Evolutionary conservation across 1,284 basidiomycete species (phyloP).

Genomic region (Lignosus rhinocerotis): DNA sequence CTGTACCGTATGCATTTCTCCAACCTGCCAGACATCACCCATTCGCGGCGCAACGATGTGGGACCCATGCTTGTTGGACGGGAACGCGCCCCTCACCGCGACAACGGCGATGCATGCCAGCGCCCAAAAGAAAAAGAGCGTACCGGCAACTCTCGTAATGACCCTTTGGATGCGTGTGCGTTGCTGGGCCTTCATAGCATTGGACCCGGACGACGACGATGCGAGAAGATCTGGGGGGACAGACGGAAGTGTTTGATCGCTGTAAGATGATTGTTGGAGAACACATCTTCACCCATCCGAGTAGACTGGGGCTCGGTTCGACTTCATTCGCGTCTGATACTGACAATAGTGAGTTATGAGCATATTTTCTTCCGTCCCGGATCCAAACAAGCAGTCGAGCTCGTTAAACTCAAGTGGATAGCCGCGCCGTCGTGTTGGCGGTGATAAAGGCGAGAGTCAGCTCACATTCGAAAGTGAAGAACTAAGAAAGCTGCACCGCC

Average conservation of each 20-base stretch:
- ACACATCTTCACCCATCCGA: neutral
- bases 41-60: slow-evolving; percentile 14
- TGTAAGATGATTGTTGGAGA: neutral
- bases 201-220: neutral
- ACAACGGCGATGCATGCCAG: slow-evolving; percentile 13
- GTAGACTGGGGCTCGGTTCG: neutral
- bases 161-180: slow-evolving; percentile 9
- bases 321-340: neutral
- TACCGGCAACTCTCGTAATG: slow-evolving; percentile 2
- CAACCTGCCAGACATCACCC: slow-evolving; percentile 19
- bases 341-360: neutral
- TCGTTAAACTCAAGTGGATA: neutral
- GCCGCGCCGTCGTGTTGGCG: slow-evolving; percentile 6
- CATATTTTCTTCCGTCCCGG: neutral
- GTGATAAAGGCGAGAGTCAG: slow-evolving; percentile 2
- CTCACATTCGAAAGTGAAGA: slow-evolving; percentile 12
- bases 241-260: no score
- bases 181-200: slow-evolving; percentile 10
- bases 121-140: slow-evolving; percentile 3
- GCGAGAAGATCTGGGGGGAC: neutral
- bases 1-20: slow-evolving; percentile 21
- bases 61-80: slow-evolving; percentile 13
- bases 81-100: slow-evolving; percentile 16
- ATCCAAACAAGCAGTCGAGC: neutral
- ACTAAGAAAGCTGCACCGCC: slow-evolving; percentile 10